phyloP scores from a whole-genome alignment of 179 eudicot species.

The Silene coronaria region DNA sequence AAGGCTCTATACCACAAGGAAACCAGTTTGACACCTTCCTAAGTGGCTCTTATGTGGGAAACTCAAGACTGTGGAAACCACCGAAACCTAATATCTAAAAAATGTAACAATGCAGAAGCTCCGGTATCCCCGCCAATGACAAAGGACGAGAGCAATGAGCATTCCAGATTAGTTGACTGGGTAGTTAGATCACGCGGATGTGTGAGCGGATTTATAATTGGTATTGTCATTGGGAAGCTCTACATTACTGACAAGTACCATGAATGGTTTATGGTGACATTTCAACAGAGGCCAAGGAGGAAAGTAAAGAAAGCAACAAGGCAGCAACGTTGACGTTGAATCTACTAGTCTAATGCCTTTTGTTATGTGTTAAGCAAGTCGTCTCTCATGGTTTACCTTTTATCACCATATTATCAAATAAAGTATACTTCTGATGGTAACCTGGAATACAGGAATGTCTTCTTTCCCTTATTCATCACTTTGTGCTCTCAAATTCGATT shows the following conservation, averaged over 20 bases:
- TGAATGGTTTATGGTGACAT: slow-evolving; percentile 26
- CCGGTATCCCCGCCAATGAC: not conserved
- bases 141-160: not conserved
- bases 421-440: not conserved
- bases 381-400: not conserved
- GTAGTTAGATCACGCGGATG: slow-evolving; percentile 25
- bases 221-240: slow-evolving; percentile 18
- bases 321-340: not conserved
- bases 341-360: not conserved
- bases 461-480: no score
- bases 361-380: not conserved
- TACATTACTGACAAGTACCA: slow-evolving; percentile 22
- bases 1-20: slow-evolving; percentile 35
- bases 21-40: slow-evolving; percentile 31
- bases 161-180: slow-evolving; percentile 25
- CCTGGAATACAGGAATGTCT: no score
- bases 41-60: slow-evolving; percentile 28
- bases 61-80: slow-evolving; percentile 35
- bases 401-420: not conserved
- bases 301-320: slow-evolving; percentile 6
- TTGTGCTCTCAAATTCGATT: no score
- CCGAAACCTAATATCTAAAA: slow-evolving; percentile 32
- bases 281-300: not conserved
- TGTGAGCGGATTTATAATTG: slow-evolving; percentile 29
- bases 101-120: slow-evolving; percentile 20